Percentiles rank a stretch among this genome's conserved stretches.
Conservation (phyloP, 805 yeast species). For the Peterozyma xylosa region DNA sequence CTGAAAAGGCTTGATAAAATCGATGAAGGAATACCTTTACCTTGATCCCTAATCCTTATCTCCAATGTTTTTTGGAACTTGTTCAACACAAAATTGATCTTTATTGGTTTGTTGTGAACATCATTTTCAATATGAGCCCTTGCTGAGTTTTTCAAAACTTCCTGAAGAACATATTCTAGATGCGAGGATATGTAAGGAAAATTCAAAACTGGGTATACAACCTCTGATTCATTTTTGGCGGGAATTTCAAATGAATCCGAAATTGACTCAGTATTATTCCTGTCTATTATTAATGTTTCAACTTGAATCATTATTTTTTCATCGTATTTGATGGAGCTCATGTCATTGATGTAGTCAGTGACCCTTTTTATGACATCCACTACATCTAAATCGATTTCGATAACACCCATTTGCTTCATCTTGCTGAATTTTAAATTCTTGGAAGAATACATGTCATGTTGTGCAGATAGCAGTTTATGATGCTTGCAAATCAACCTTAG, state of each 20-base stretch:
- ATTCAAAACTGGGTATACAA: conserved; percentile 29
- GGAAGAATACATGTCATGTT: conserved; percentile 21
- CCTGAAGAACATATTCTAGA: conserved; percentile 81
- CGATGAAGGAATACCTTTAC: conserved; percentile 77
- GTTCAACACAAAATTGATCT: conserved; percentile 35
- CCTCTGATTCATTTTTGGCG: conserved; percentile 23
- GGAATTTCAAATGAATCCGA: conserved; percentile 23
- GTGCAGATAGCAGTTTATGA: conserved; percentile 56
- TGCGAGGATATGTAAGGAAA: conserved; percentile 86
- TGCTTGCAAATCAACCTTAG: conserved; percentile 86
- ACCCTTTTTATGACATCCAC: conserved; percentile 55
- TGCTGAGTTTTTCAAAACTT: conserved; percentile 78
- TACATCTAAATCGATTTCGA: conserved; percentile 62
- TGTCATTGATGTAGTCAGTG: conserved; percentile 71
- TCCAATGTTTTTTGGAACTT: conserved; percentile 29
- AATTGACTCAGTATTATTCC: conserved; percentile 21
- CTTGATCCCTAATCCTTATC: conserved; percentile 75
- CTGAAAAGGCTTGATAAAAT: conserved; percentile 66
- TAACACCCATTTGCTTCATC: conserved; percentile 48
- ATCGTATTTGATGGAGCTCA: conserved; percentile 79
- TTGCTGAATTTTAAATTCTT: conserved; percentile 26
- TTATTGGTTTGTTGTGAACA: conserved; percentile 32
- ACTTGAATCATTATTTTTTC: conserved; percentile 55
- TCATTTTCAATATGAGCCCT: conserved; percentile 79
- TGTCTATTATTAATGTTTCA: conserved; percentile 26